A percentile compares a stretch with the other conserved stretches of the same genome.
Conservation (phyloP, 2,329 filamentous ascomycete genomes). For the Ciborinia camelliae region DNA sequence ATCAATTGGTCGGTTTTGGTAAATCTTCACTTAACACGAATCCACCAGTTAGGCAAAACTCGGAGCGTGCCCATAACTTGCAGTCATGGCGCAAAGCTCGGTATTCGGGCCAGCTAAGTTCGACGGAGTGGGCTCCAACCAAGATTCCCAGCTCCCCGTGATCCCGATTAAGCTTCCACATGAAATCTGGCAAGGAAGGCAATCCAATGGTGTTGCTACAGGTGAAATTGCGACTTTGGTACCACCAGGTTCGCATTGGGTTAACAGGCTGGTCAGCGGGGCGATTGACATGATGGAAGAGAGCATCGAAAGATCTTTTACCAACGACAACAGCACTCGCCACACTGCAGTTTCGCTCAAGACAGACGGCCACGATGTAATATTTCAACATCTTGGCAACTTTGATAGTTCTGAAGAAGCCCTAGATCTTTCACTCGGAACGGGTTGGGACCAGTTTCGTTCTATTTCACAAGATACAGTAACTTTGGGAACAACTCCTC, state of each 20-base stretch:
- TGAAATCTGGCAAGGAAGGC: not conserved
- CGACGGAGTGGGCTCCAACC: not conserved
- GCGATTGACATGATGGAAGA: too few species aligned
- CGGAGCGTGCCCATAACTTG: not conserved
- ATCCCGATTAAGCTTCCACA: not conserved
- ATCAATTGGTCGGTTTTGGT: not conserved
- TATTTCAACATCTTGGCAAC: not conserved
- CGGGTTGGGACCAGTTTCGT: too few species aligned
- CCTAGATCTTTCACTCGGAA: not conserved
- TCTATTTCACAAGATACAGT: too few species aligned
- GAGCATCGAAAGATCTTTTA: not conserved
- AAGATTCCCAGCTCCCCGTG: not conserved
- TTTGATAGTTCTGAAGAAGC: not conserved
- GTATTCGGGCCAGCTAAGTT: not conserved
- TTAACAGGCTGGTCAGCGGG: too few species aligned
- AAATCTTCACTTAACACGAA: not conserved
- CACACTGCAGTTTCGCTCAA: not conserved
- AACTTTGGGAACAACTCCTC: not conserved
- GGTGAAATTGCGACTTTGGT: not conserved
- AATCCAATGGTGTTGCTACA: not conserved
- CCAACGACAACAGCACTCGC: not conserved
- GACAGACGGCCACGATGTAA: not conserved
- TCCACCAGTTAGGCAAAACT: not conserved
- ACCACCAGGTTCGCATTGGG: too few species aligned
- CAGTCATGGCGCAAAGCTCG: not conserved